These are phyloP conservation scores for Zygosaccharomyces sapae DNA, from an alignment of 1,139 yeast genomes.

Conservation along the genomic window DNA sequence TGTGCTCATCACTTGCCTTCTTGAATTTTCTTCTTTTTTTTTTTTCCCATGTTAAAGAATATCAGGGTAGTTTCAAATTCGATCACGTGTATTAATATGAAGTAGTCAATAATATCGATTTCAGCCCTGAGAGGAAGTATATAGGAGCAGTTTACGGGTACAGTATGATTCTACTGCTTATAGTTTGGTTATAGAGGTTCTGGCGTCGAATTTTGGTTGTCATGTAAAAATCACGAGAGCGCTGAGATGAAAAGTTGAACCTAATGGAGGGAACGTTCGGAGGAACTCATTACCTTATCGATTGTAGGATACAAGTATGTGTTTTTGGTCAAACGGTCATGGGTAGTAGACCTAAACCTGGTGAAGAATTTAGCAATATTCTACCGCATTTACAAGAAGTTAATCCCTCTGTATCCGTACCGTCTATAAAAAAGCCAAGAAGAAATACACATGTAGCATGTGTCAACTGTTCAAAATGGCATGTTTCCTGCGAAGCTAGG, in stretches of 20 bases:
- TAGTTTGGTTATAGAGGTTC: not conserved
- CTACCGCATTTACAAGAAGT: not conserved
- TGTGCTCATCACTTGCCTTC: not conserved
- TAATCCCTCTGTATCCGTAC: not conserved
- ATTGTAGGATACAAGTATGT: not conserved
- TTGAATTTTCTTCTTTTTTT: not conserved
- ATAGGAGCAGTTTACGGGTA: not conserved
- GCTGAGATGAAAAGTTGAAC: constrained; percentile 3
- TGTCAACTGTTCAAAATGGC: constrained; percentile 79
- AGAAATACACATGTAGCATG: constrained; percentile 76
- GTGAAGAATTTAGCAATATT: not conserved
- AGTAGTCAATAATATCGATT: not conserved
- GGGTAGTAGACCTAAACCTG: not conserved
- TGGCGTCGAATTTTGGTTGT: not conserved
- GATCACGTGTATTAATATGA: not conserved
- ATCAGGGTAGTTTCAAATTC: not conserved
- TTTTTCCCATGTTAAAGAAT: not conserved
- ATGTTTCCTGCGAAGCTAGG: constrained; percentile 75
- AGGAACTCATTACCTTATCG: not conserved
- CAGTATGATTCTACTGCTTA: not conserved
- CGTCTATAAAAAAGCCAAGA: constrained; percentile 9
- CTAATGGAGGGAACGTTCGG: not conserved
- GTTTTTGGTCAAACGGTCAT: not conserved
- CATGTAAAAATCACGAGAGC: constrained; percentile 2
- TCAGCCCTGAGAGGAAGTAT: not conserved